These are phyloP conservation scores for Phytophthora crassamura DNA, from an alignment of 352 stramenopile genomes.

Conservation along the genomic window DNA sequence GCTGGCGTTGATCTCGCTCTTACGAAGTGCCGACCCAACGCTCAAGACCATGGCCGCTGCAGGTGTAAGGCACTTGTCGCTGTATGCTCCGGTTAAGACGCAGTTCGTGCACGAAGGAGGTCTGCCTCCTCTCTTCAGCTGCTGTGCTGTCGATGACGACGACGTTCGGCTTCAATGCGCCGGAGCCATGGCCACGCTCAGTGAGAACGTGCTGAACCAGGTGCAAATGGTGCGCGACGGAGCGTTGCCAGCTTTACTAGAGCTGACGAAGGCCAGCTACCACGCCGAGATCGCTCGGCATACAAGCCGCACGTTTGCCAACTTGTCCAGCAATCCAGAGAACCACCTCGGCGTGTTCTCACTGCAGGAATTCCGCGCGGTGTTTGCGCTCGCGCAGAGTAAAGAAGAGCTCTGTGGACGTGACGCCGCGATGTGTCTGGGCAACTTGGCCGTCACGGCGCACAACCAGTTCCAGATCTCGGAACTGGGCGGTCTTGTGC, in stretches of 20 bases:
- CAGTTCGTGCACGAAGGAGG: conserved; percentile 76
- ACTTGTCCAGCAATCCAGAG: conserved; percentile 93
- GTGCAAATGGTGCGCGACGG: conserved; percentile 83
- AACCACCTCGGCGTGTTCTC: conserved; percentile 92
- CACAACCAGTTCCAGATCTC: conserved; percentile 93
- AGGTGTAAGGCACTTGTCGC: conserved; percentile 88
- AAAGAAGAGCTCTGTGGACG: conserved; percentile 88
- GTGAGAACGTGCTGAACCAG: conserved; percentile 93
- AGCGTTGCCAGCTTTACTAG: conserved; percentile 76
- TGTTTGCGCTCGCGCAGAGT: conserved; percentile 76
- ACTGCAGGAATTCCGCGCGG: conserved; percentile 70
- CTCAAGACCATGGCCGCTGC: conserved; percentile 91
- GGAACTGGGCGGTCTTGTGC: conserved; percentile 83
- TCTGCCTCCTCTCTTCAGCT: conserved; percentile 67
- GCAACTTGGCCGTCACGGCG: conserved; percentile 92
- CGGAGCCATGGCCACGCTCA: conserved; percentile 90
- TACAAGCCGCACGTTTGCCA: conserved; percentile 90
- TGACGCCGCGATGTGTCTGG: conserved; percentile 93
- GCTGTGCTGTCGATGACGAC: conserved; percentile 65
- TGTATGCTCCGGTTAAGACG: conserved; percentile 76
- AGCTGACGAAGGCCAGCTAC: conserved; percentile 65
- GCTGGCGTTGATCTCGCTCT: conserved; percentile 81
- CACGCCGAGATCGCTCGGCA: conserved; percentile 86
- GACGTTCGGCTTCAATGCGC: conserved; percentile 92
- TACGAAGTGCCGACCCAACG: conserved; percentile 75